These are phyloP conservation scores for Persicaria tinctoria DNA, from an alignment of 148 eudicot genomes.

Conservation along the genomic window DNA sequence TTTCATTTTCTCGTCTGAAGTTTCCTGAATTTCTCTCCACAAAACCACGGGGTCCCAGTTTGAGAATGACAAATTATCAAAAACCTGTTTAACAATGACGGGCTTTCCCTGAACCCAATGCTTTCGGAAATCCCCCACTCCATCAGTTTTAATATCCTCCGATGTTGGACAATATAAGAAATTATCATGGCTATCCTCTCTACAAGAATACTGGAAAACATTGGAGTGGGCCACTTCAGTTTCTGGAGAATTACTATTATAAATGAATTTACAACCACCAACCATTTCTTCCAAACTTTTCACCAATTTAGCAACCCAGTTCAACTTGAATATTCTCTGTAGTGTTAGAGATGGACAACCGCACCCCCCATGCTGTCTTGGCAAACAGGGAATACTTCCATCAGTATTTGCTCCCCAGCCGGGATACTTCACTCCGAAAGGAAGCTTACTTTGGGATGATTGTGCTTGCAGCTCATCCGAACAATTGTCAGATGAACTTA, in stretches of 20 bases:
- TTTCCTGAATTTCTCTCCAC: slow-evolving; percentile 72
- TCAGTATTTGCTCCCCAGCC: slow-evolving; percentile 77
- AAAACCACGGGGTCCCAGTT: slow-evolving; percentile 84
- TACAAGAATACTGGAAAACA: slow-evolving; percentile 41
- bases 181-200: slow-evolving; percentile 46
- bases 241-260: slow-evolving; percentile 21
- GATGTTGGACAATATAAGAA: slow-evolving; percentile 63
- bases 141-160: slow-evolving; percentile 54
- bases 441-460: slow-evolving; percentile 31
- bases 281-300: slow-evolving; percentile 95
- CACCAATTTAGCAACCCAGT: slow-evolving; percentile 93
- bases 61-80: slow-evolving; percentile 47
- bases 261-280: slow-evolving; percentile 57
- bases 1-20: slow-evolving; percentile 58
- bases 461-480: slow-evolving; percentile 26
- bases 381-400: slow-evolving; percentile 80
- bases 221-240: slow-evolving; percentile 20
- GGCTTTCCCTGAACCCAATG: slow-evolving; percentile 80
- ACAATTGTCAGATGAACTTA: slow-evolving; percentile 24
- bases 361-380: slow-evolving; percentile 74
- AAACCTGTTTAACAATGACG: slow-evolving; percentile 66
- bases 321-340: slow-evolving; percentile 85
- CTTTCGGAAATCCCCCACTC: slow-evolving; percentile 60
- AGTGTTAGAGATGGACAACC: slow-evolving; percentile 49
- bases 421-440: slow-evolving; percentile 34